phyloP scores from a whole-genome alignment of 2,329 filamentous ascomycete species.

The Alternaria gansuensis region DNA sequence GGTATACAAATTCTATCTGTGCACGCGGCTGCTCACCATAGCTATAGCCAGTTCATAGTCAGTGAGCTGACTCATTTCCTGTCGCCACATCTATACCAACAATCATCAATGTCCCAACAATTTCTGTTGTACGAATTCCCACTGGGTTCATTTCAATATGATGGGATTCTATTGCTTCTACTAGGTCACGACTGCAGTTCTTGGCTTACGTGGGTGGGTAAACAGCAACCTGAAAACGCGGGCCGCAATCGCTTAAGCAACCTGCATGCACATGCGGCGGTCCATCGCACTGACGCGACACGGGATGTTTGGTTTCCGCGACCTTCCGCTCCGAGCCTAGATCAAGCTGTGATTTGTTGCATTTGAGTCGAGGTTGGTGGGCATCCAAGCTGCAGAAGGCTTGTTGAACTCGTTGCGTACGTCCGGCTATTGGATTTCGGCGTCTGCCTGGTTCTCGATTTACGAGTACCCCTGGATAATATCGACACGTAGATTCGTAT shows the following conservation, averaged over 20 bases:
- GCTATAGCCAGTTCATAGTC: not conserved
- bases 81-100: not conserved
- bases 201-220: not conserved
- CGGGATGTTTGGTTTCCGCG: not conserved
- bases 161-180: rapidly evolving
- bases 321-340: not conserved
- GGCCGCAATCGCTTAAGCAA: conserved; percentile 7
- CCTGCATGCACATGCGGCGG: not conserved
- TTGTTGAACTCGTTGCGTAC: not conserved
- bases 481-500: not conserved
- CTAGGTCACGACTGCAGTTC: not conserved
- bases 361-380: not conserved
- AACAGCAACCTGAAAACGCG: not conserved
- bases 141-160: rapidly evolving
- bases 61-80: not conserved
- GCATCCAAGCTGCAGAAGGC: not conserved
- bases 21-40: not conserved
- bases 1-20: not conserved
- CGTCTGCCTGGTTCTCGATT: not conserved
- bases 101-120: not conserved
- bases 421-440: not conserved
- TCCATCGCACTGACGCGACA: conserved; percentile 10
- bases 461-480: not conserved
- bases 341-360: not conserved
- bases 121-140: rapidly evolving